These are phyloP conservation scores for Trichoderma orchidacearum DNA, from an alignment of 495 filamentous ascomycete genomes.

Conservation along the genomic window DNA sequence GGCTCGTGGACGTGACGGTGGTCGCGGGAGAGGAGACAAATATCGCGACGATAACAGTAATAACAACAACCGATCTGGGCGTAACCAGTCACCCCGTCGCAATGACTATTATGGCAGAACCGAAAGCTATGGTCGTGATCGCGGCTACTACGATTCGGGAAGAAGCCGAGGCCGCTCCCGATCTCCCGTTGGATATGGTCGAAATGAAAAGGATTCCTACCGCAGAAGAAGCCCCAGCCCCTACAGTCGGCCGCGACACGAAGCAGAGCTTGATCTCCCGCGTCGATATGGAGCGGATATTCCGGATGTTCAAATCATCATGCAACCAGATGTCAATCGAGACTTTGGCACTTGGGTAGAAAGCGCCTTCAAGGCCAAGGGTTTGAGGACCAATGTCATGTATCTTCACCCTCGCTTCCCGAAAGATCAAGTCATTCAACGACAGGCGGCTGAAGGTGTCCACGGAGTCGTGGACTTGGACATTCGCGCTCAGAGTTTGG, in stretches of 20 bases:
- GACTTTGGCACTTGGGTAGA: slow-evolving; percentile 77
- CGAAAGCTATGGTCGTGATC: slow-evolving; percentile 12
- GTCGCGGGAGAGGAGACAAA: slow-evolving; percentile 12
- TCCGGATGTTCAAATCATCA: slow-evolving; percentile 81
- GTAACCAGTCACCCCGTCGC: slow-evolving; percentile 37
- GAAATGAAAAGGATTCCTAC: slow-evolving; percentile 41
- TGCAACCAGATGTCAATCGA: slow-evolving; percentile 65
- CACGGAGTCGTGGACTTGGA: slow-evolving; percentile 69
- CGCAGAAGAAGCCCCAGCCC: slow-evolving; percentile 52
- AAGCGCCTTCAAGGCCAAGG: slow-evolving; percentile 52
- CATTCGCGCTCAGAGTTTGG: slow-evolving; percentile 46
- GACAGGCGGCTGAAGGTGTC: slow-evolving; percentile 82
- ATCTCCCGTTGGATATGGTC: slow-evolving; percentile 37
- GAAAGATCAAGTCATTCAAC: slow-evolving; percentile 61
- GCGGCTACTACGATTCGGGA: slow-evolving; percentile 22
- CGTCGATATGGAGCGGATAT: slow-evolving; percentile 61
- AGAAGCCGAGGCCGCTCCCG: slow-evolving; percentile 49
- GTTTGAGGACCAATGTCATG: slow-evolving; percentile 62
- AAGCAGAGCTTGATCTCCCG: slow-evolving; percentile 57
- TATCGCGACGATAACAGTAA: slow-evolving; percentile 60
- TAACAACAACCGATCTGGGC: slow-evolving; percentile 44
- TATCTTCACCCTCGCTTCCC: slow-evolving; percentile 65
- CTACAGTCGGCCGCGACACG: slow-evolving; percentile 33
- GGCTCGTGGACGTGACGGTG: slow-evolving; percentile 13
- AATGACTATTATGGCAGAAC: slow-evolving; percentile 22